Conservation (phyloP, 2,329 filamentous ascomycete genomes). For the Rhynchosporium graminicola region DNA sequence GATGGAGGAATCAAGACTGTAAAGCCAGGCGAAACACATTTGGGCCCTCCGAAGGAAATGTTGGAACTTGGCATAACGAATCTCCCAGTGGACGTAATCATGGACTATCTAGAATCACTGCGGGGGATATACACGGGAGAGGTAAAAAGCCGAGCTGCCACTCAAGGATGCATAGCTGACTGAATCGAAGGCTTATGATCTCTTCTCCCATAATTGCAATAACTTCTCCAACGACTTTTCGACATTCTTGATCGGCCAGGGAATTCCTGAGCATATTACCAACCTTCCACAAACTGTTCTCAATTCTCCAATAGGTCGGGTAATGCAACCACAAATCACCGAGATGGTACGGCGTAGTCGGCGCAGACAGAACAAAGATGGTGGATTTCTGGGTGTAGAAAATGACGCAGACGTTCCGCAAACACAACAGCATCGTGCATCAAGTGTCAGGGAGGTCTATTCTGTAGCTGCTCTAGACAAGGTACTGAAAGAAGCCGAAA, state of each 20-base stretch:
- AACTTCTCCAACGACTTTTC: slow-evolving; percentile 94
- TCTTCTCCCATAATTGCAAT: slow-evolving; percentile 94
- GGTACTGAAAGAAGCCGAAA: slow-evolving; percentile 58
- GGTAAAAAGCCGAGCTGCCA: slow-evolving; percentile 46
- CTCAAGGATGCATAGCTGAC: neutral
- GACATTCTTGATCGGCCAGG: slow-evolving; percentile 84
- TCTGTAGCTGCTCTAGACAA: slow-evolving; percentile 60
- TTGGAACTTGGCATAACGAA: slow-evolving; percentile 75
- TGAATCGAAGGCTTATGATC: slow-evolving; percentile 67
- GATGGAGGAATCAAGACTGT: slow-evolving; percentile 85
- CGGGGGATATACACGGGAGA: slow-evolving; percentile 79
- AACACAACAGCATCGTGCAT: slow-evolving; percentile 36
- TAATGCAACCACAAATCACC: slow-evolving; percentile 78
- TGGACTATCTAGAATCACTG: slow-evolving; percentile 85
- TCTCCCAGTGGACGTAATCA: slow-evolving; percentile 76
- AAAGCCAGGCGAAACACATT: slow-evolving; percentile 78
- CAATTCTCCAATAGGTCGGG: slow-evolving; percentile 82
- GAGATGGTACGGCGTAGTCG: slow-evolving; percentile 58
- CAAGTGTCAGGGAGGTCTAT: slow-evolving; percentile 62
- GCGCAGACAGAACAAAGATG: slow-evolving; percentile 56
- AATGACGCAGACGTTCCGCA: slow-evolving; percentile 24
- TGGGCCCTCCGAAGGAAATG: slow-evolving; percentile 79
- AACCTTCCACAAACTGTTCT: slow-evolving; percentile 84
- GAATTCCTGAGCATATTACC: slow-evolving; percentile 84
- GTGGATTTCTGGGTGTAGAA: slow-evolving; percentile 38